These are phyloP conservation scores for Petunia hybrid DNA, from an alignment of 305 asterid genomes.

Conservation along the genomic window DNA sequence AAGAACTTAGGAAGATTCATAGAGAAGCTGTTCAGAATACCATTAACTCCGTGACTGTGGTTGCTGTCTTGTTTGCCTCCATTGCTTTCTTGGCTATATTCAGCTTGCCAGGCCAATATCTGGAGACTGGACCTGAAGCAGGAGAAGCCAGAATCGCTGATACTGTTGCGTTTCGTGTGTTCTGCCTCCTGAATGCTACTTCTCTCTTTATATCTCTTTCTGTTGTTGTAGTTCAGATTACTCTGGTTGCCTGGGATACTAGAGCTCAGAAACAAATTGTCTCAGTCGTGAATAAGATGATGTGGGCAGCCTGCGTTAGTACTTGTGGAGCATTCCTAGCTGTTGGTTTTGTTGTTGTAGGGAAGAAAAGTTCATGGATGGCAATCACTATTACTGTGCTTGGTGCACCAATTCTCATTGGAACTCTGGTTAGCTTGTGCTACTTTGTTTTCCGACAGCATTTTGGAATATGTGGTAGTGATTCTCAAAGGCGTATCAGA, in stretches of 20 bases:
- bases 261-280: conserved; percentile 85
- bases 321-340: conserved; percentile 95
- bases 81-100: conserved; percentile 94
- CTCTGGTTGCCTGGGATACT: conserved; percentile 94
- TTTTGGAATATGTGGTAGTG: conserved; percentile 74
- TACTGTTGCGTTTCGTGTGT: conserved; percentile 70
- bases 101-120: conserved; percentile 88
- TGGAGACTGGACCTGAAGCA: conserved; percentile 53
- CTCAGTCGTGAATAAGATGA: conserved; percentile 88
- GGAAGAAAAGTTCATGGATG: conserved; percentile 80
- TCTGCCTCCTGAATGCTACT: conserved; percentile 79
- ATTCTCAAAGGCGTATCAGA: conserved; percentile 89
- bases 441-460: conserved; percentile 91
- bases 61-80: conserved; percentile 93
- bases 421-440: conserved; percentile 79
- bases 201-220: conserved; percentile 95
- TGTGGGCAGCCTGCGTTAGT: conserved; percentile 98
- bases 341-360: conserved; percentile 85
- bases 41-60: conserved; percentile 87
- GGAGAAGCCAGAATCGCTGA: conserved; percentile 66
- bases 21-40: conserved; percentile 95
- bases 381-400: conserved; percentile 76
- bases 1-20: conserved; percentile 92
- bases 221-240: conserved; percentile 94
- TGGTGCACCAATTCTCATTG: conserved; percentile 86